These are phyloP conservation scores for Arachnomyces sp. DNA, from an alignment of 2,329 filamentous ascomycete genomes.

Conservation along the genomic window DNA sequence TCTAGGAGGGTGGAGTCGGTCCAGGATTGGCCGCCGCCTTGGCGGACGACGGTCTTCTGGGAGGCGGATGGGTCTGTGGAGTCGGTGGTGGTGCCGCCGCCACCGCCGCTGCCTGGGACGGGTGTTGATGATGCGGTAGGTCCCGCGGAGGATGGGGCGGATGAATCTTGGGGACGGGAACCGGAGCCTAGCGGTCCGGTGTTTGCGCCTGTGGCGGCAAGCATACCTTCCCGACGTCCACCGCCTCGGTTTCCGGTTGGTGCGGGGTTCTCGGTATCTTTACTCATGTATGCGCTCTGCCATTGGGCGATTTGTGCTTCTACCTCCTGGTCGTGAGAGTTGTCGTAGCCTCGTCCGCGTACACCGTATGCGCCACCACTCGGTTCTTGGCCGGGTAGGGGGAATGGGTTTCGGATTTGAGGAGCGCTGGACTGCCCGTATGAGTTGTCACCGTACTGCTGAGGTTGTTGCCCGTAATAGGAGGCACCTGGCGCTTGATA, in stretches of 20 bases:
- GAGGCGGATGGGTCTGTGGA: conserved; percentile 43
- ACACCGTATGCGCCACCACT: conserved; percentile 25
- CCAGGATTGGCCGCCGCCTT: conserved; percentile 89
- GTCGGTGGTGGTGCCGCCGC: conserved; percentile 34
- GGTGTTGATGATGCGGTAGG: conserved; percentile 35
- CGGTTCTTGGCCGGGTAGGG: conserved; percentile 47
- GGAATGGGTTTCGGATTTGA: conserved; percentile 76
- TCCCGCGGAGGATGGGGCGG: conserved; percentile 22
- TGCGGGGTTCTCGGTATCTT: conserved; percentile 43
- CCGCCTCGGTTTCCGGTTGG: conserved; percentile 26
- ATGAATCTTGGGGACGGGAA: conserved; percentile 22
- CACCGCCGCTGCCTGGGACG: conserved; percentile 36
- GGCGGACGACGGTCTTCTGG: conserved; percentile 78
- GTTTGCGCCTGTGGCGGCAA: conserved; percentile 38
- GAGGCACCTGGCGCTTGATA: conserved; percentile 22
- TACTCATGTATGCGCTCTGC: conserved; percentile 78
- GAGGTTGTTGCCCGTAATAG: conserved; percentile 38
- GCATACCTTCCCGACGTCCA: conserved; percentile 37
- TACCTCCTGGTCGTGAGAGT: conserved; percentile 63
- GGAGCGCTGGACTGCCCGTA: conserved; percentile 50
- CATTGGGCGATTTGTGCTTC: conserved; percentile 90
- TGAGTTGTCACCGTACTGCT: conserved; percentile 39
- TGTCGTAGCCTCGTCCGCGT: conserved; percentile 39
- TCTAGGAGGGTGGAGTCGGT: conserved; percentile 80
- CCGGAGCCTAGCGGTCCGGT: conserved; percentile 35